Conservation (phyloP, 495 filamentous ascomycete genomes). For the Coniosporium apollinis region DNA sequence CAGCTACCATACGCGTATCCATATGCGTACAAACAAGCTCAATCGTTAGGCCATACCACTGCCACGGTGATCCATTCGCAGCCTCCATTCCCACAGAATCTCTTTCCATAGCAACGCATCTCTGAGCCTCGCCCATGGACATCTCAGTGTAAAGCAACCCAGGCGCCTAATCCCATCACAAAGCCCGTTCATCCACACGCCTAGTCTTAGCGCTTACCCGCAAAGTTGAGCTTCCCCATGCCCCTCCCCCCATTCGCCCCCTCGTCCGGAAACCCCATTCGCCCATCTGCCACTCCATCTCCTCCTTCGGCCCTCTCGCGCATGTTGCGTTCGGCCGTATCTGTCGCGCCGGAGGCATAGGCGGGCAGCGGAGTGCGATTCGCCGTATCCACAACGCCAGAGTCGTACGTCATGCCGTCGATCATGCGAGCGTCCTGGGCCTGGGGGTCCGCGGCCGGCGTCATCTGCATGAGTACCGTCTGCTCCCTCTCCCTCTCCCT, state of each 20-base stretch:
- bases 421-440: constrained; percentile 22
- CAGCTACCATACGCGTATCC: no score
- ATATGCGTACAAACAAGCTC: no score
- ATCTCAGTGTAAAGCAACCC: no score
- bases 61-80: no score
- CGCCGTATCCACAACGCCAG: constrained; percentile 17
- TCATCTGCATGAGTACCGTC: constrained; percentile 8
- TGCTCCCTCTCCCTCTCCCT: constrained; percentile 1
- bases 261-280: constrained; percentile 25
- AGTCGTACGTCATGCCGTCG: constrained; percentile 25
- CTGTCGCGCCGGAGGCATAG: constrained; percentile 20
- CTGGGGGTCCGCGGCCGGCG: constrained; percentile 9
- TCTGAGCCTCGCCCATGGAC: no score
- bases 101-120: no score
- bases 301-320: constrained; percentile 31
- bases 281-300: constrained; percentile 20
- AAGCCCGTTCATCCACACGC: background rate
- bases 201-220: constrained; percentile 13
- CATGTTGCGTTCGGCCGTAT: constrained; percentile 37
- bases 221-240: constrained; percentile 38
- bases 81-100: no score
- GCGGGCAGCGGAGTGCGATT: constrained; percentile 16
- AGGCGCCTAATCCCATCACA: no score
- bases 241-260: constrained; percentile 12
- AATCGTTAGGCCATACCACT: no score